Evolutionary conservation across 2,329 filamentous ascomycete species (phyloP), one percentile per base, ranked within the genome.

Genomic region (Ophiocordyceps robertsii): DNA sequence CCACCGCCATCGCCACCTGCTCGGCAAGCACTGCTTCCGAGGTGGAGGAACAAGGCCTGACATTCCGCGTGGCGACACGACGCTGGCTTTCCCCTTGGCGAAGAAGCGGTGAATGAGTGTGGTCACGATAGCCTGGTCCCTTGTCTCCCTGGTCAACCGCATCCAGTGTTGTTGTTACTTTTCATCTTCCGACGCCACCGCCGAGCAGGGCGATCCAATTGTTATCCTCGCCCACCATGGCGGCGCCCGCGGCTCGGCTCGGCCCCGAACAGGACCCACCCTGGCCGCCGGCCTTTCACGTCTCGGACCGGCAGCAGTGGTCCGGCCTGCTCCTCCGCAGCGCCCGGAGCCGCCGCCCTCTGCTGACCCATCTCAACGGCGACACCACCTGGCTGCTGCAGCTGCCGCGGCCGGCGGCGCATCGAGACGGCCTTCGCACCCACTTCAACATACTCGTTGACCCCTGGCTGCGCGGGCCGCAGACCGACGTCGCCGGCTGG

Each of bases 301-400:
- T 53, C 40, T 44, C 45, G 14, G 46, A 49, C 41, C 29, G 45
- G 10, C 29, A 47, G 21, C 37, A 41, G 36, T 56, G 53, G 51
- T 38, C 51, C 6, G 30, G n/a, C 19, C 43, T 49, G 17, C 51
- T 52, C 13, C 49, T 43, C 45, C 33, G 43, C 29, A 17, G 13
- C 33, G 8, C 13, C 14, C 14, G 14, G n/a, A 37, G 42, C 3
- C 46, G 40, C 3, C 55, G 58, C 12, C 60, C 65, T 13, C 46
- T 82, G 35, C 66, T 84, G 9, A 72, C 75, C 41, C 78, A 82
- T 56, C 65, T 83, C 29, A 82, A 82, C 56, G 77, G 72, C 49
- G 78, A 83, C 59, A 80, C 76, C 5, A 75, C 72, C 19, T 83
- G 79, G 78, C 64, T 83, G 2, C 60, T 82, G n/a, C 76, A 79